Evolutionary conservation across 2,329 filamentous ascomycete species (phyloP).

Genomic region (Arthroderma sp.): DNA sequence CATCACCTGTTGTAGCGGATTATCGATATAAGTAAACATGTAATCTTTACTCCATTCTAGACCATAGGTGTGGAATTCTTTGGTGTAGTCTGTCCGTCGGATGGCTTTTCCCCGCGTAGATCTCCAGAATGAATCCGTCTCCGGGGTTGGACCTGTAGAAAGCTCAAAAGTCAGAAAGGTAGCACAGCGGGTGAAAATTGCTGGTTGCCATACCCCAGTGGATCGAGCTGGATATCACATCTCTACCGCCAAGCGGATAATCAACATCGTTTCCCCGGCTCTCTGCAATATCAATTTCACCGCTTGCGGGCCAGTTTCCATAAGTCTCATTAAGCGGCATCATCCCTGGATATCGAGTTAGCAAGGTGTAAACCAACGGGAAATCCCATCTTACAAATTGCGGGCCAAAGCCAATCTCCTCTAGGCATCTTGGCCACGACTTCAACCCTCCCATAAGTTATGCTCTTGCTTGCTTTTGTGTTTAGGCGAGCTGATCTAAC

Average conservation of each 20-base stretch:
- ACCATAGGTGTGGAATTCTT: constrained; percentile 39
- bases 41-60: constrained; percentile 42
- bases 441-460: constrained; percentile 41
- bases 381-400: constrained; percentile 27
- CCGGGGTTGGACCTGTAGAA: constrained; percentile 6
- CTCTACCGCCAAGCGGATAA: constrained; percentile 29
- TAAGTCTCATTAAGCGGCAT: constrained; percentile 38
- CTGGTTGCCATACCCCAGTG: constrained; percentile 11
- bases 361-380: background rate
- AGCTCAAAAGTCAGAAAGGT: background rate
- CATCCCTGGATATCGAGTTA: constrained; percentile 27
- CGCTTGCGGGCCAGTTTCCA: constrained; percentile 39
- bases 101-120: constrained; percentile 17
- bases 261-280: constrained; percentile 34
- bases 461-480: constrained; percentile 35
- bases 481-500: constrained; percentile 38
- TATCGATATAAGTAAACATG: constrained; percentile 42
- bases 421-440: constrained; percentile 40
- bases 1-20: constrained; percentile 22
- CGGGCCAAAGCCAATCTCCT: constrained; percentile 45
- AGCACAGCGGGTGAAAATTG: background rate
- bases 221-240: constrained; percentile 25
- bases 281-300: constrained; percentile 44
- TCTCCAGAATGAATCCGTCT: constrained; percentile 12
- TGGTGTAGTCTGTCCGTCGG: constrained; percentile 17